phyloP scores from a whole-genome alignment of 768 basidiomycete species.

The Amanita rubescens region DNA sequence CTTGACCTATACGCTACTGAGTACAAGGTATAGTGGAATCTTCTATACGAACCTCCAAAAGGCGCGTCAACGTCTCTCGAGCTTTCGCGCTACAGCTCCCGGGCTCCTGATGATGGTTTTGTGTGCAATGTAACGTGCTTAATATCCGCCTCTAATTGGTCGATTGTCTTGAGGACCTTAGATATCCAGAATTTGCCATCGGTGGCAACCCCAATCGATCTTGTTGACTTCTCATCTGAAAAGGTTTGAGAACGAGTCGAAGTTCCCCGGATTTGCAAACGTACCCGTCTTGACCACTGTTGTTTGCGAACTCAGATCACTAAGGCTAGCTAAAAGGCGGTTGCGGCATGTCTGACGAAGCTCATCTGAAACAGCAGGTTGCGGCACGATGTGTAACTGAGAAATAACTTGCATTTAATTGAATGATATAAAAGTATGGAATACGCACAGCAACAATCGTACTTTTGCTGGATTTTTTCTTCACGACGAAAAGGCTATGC shows the following conservation, averaged over 20 bases:
- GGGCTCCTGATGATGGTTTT: neutral
- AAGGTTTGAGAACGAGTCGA: neutral
- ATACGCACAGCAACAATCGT: constrained; percentile 47
- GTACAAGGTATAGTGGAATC: neutral
- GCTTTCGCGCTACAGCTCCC: constrained; percentile 39
- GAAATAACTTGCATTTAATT: constrained; percentile 3
- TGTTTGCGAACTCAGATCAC: constrained; percentile 60
- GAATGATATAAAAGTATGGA: neutral
- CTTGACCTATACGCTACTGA: neutral
- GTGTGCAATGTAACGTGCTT: constrained; percentile 46
- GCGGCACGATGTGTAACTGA: constrained; percentile 57
- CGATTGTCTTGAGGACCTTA: constrained; percentile 51
- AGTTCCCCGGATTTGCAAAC: constrained; percentile 9
- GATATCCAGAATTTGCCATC: constrained; percentile 79
- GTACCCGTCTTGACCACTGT: constrained; percentile 45
- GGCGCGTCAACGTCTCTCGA: constrained; percentile 29
- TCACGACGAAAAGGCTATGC: constrained; percentile 72
- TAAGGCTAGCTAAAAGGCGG: constrained; percentile 65
- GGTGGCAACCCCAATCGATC: constrained; percentile 52
- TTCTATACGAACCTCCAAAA: constrained; percentile 29
- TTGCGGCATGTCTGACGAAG: constrained; percentile 60
- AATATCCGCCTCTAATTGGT: constrained; percentile 50
- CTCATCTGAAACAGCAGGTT: constrained; percentile 66
- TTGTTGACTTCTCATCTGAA: constrained; percentile 42
- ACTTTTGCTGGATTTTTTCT: constrained; percentile 67